These are phyloP conservation scores for Nelumbo lutea DNA, from an alignment of 164 flowering plant species.

Conservation along the genomic window DNA sequence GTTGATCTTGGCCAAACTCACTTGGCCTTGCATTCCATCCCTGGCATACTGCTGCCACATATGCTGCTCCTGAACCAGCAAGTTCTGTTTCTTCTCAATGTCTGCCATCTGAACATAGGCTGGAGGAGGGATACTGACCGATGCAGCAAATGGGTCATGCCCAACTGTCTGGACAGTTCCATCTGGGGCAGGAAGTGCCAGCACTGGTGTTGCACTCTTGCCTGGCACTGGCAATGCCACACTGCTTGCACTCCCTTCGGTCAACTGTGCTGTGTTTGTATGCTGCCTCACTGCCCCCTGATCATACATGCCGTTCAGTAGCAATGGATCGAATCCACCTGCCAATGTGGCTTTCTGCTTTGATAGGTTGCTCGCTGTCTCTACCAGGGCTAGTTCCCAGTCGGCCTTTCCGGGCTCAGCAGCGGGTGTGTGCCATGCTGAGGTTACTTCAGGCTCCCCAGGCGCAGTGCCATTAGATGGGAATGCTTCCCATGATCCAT, in stretches of 20 bases:
- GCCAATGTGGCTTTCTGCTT: conserved; percentile 57
- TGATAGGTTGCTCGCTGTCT: conserved; percentile 54
- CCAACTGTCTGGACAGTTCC: conserved; percentile 45
- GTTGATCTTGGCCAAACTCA: conserved; percentile 39
- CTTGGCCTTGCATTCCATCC: conserved; percentile 76
- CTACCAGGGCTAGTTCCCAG: conserved; percentile 83
- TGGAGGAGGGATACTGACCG: conserved; percentile 60
- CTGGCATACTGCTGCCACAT: conserved; percentile 64
- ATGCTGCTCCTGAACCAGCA: conserved; percentile 59
- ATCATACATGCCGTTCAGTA: conserved; percentile 76
- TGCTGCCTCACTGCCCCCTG: conserved; percentile 69
- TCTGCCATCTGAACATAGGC: conserved; percentile 75
- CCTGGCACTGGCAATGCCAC: conserved; percentile 49
- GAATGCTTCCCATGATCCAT: conserved; percentile 70
- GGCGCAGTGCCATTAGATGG: conserved; percentile 24
- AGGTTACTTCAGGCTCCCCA: conserved; percentile 42
- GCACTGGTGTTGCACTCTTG: conserved; percentile 36
- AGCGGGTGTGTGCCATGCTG: conserved; percentile 73
- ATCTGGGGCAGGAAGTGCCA: conserved; percentile 70
- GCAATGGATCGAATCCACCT: conserved; percentile 66
- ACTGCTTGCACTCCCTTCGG: conserved; percentile 70
- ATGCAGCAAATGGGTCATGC: conserved; percentile 78
- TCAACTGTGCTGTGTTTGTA: conserved; percentile 33
- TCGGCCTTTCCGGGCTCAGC: conserved; percentile 65
- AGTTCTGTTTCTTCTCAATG: conserved; percentile 71